phyloP scores from a whole-genome alignment of 768 basidiomycete genomes.

The Clathrus columnatus region DNA sequence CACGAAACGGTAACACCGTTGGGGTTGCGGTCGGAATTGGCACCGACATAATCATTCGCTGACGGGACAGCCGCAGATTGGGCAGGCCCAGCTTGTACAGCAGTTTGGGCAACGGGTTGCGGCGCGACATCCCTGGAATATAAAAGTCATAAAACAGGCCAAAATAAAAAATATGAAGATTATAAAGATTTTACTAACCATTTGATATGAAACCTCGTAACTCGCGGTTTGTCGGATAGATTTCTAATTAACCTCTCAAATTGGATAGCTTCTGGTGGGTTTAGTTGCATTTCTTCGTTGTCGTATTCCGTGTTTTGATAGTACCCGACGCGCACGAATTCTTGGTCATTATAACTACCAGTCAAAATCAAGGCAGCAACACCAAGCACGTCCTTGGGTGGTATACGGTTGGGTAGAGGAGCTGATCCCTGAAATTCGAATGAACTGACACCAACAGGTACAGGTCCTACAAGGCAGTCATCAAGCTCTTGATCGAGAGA shows the following conservation, averaged over 20 bases:
- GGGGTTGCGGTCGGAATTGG: slow-evolving; percentile 15
- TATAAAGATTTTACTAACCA: slow-evolving; percentile 40
- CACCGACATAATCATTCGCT: slow-evolving; percentile 52
- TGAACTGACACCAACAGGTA: slow-evolving; percentile 93
- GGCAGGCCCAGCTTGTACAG: slow-evolving; percentile 31
- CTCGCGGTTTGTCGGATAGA: slow-evolving; percentile 84
- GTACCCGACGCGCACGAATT: slow-evolving; percentile 98
- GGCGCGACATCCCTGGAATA: slow-evolving; percentile 53
- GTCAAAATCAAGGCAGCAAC: slow-evolving; percentile 97
- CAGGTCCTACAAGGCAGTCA: slow-evolving; percentile 94
- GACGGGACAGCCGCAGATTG: slow-evolving; percentile 68
- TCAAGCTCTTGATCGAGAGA: slow-evolving; percentile 96
- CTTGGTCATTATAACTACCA: slow-evolving; percentile 91
- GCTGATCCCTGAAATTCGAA: slow-evolving; percentile 92
- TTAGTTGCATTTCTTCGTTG: slow-evolving; percentile 81
- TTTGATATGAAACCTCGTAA: slow-evolving; percentile 87
- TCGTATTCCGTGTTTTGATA: slow-evolving; percentile 99
- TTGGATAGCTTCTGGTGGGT: slow-evolving; percentile 51
- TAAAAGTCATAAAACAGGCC: neutral
- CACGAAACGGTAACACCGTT: slow-evolving; percentile 10
- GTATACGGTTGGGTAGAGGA: slow-evolving; percentile 78
- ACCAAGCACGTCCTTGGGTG: slow-evolving; percentile 83
- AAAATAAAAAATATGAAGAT: neutral
- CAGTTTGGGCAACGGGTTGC: slow-evolving; percentile 33
- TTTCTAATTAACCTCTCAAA: slow-evolving; percentile 80